Conservation (phyloP, 331 rosid species). For the Arachis monticola region DNA sequence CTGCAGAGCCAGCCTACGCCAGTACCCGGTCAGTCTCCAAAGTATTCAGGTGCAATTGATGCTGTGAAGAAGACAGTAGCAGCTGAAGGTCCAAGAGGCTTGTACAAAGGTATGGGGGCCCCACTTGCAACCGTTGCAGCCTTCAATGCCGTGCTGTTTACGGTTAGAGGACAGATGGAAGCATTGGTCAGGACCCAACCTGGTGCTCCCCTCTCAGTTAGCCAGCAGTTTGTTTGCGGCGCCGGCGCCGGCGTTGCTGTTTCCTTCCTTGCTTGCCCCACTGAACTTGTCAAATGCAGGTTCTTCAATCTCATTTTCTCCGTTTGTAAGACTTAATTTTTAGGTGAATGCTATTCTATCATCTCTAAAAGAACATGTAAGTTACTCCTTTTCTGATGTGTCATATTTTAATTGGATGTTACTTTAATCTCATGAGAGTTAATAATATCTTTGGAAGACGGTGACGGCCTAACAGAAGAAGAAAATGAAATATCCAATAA, state of each 20-base stretch:
- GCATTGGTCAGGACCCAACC: constrained; percentile 71
- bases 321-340: no score
- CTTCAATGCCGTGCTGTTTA: constrained; percentile 83
- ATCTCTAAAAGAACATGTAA: no score
- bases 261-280: constrained; percentile 88
- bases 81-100: constrained; percentile 82
- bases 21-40: constrained; percentile 72
- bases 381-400: no score
- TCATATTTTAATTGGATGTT: no score
- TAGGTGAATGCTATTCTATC: no score
- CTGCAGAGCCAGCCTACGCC: constrained; percentile 92
- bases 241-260: constrained; percentile 93
- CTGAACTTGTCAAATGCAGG: constrained; percentile 94
- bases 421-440: no score
- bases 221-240: constrained; percentile 71
- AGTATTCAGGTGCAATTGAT: constrained; percentile 78
- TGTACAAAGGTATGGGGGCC: constrained; percentile 96
- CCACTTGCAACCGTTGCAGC: constrained; percentile 93
- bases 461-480: no score
- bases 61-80: constrained; percentile 85
- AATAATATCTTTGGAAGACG: no score
- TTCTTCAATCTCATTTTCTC: constrained; percentile 22
- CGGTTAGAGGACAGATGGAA: constrained; percentile 89
- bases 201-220: constrained; percentile 65
- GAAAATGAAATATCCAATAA: no score